Evolutionary conservation across 2,329 filamentous ascomycete genomes (phyloP).

Genomic region (Fusarium veterinarium): DNA sequence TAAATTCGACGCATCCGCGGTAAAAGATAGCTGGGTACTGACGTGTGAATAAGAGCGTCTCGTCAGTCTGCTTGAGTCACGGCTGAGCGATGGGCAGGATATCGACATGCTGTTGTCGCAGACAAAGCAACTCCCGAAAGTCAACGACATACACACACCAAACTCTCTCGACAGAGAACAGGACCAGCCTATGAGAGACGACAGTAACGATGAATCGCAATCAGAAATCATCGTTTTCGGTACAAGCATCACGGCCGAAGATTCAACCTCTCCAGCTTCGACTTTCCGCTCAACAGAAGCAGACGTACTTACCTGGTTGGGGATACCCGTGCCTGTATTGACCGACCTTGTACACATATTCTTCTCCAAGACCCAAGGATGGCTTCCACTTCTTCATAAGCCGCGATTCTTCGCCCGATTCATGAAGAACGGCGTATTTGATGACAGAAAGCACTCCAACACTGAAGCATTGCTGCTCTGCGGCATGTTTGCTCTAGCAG

Average conservation of each 20-base stretch:
- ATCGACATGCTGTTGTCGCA: neutral
- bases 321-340: rapidly evolving
- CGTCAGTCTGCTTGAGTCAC: neutral
- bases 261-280: neutral
- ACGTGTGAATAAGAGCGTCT: neutral
- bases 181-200: neutral
- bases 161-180: neutral
- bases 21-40: neutral
- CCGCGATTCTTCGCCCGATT: neutral
- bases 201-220: neutral
- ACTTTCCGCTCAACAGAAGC: neutral
- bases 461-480: neutral
- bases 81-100: neutral
- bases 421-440: neutral
- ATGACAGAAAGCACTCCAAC: neutral
- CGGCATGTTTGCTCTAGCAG: neutral
- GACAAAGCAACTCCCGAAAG: neutral
- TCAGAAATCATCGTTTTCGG: neutral
- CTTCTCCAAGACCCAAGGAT: neutral
- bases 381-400: neutral
- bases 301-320: rapidly evolving
- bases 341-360: neutral
- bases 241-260: neutral
- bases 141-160: neutral
- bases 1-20: too few species aligned